Evolutionary conservation across 805 yeast species (phyloP), one percentile per base, ranked within the genome.

Genomic region (Spathaspora girioi): DNA sequence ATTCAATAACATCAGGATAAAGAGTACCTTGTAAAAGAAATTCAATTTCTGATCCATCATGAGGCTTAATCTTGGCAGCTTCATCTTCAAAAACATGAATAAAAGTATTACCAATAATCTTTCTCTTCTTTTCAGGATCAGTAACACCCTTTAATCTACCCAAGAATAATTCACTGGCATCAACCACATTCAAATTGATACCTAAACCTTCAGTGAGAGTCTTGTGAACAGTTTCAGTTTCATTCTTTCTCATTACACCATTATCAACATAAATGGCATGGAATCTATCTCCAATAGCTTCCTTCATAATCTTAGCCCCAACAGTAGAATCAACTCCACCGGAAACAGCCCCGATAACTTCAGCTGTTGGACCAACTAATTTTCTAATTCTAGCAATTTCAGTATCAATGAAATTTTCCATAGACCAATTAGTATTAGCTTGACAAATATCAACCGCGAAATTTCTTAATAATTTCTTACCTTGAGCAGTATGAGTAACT

Each of bases 241-340:
- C 99, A 72, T 94, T 87, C 67, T 85, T 78, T 77, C 99, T 86
- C 88, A 94, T 86, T 67, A 94, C 94, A 73, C 99, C 99, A 69
- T 94, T 94, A 73, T 94, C 99, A 56, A 94, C 99, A 66, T 90
- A 82, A 64, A 94, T 92, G 53, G 99, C 99, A 66, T 94, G 99
- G 87, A 94, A 94, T 70, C 99, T 84, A 65, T 89, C 94, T 67
- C 99, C 99, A 71, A 94, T 94, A 59, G 99, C 99, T 77, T 89
- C 97, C 58, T 90, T 86, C 96, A 94, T 87, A 68, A 94, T 81
- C 79, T 93, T 94, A 58, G 99, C 97, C 59, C 97, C 99, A 54
- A 94, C 99, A 46, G 99, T 94, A 48, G 99, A 94, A 75, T 94
- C 99, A 56, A 94, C 99, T 78, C 99, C 99, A 65, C 99, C 99